Evolutionary conservation across 2,329 filamentous ascomycete genomes (phyloP).

Genomic region (Lithohypha guttulata): DNA sequence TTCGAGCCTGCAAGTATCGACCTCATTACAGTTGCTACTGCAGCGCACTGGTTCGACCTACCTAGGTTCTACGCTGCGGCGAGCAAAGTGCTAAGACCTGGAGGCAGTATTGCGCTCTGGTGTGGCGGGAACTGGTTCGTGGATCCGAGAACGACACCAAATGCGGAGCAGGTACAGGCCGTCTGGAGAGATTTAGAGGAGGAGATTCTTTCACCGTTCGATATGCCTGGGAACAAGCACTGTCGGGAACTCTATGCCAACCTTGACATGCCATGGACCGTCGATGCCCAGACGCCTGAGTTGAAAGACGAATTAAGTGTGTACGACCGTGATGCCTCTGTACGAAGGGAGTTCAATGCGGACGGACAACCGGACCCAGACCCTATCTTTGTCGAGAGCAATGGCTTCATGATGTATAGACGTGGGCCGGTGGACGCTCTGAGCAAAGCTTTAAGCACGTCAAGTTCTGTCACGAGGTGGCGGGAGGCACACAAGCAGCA

Average conservation of each 20-base stretch:
- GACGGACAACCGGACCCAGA: conserved; percentile 10
- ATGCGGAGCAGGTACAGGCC: conserved; percentile 33
- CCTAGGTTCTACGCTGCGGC: conserved; percentile 39
- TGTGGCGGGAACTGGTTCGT: conserved; percentile 23
- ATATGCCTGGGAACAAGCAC: conserved; percentile 35
- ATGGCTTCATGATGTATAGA: conserved; percentile 23
- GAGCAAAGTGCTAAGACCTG: conserved; percentile 38
- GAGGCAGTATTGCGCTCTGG: conserved; percentile 48
- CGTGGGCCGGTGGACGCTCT: conserved; percentile 20
- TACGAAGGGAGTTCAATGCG: conserved; percentile 14
- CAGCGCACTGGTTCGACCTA: conserved; percentile 51
- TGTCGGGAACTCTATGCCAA: conserved; percentile 32
- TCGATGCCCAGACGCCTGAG: conserved; percentile 10
- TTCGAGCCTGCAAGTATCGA: conserved; percentile 34
- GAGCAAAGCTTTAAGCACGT: conserved; percentile 25
- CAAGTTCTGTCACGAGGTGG: conserved; percentile 32
- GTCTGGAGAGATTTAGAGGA: conserved; percentile 31
- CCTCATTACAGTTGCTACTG: conserved; percentile 40
- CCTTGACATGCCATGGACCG: conserved; percentile 42
- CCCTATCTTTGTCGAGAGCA: conserved; percentile 17
- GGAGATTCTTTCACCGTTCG: conserved; percentile 30
- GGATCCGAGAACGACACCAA: conserved; percentile 29
- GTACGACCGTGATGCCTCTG: conserved; percentile 12
- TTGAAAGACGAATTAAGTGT: conserved; percentile 19
- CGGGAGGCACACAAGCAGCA: conserved; percentile 30